Evolutionary conservation across 306 rosid species (phyloP).

Genomic region (Betula pendula): DNA sequence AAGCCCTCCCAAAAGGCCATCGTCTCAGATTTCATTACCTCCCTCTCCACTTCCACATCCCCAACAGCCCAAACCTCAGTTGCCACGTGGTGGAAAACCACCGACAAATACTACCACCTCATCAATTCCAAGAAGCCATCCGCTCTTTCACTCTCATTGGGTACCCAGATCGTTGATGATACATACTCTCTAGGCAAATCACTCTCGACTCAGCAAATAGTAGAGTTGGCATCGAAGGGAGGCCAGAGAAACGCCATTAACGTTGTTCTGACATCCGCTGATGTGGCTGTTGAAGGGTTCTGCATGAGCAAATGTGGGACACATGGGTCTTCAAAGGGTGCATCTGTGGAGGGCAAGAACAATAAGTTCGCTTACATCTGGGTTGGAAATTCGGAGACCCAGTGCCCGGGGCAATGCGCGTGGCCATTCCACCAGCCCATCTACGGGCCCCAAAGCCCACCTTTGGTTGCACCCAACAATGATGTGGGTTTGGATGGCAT

Average conservation of each 20-base stretch:
- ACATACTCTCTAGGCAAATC: slow-evolving; percentile 51
- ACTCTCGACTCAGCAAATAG: slow-evolving; percentile 36
- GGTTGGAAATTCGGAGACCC: slow-evolving; percentile 69
- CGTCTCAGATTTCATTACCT: slow-evolving; percentile 60
- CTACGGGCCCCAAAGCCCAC: slow-evolving; percentile 56
- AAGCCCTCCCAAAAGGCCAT: slow-evolving; percentile 60
- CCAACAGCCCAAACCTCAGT: slow-evolving; percentile 41
- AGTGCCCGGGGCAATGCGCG: slow-evolving; percentile 67
- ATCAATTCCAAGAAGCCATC: slow-evolving; percentile 22
- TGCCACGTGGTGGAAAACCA: slow-evolving; percentile 55
- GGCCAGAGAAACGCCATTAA: slow-evolving; percentile 38
- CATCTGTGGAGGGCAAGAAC: slow-evolving; percentile 17
- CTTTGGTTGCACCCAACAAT: slow-evolving; percentile 59
- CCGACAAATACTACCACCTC: slow-evolving; percentile 44
- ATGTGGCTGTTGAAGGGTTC: slow-evolving; percentile 56
- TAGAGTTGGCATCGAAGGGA: slow-evolving; percentile 46
- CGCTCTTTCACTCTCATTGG: slow-evolving; percentile 28
- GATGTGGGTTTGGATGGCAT: slow-evolving; percentile 74
- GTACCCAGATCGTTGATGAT: slow-evolving; percentile 43
- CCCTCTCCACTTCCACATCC: slow-evolving; percentile 47
- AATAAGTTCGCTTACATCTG: slow-evolving; percentile 46
- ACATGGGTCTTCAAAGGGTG: slow-evolving; percentile 34
- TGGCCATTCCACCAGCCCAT: slow-evolving; percentile 71
- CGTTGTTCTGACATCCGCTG: slow-evolving; percentile 53
- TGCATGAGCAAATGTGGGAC: slow-evolving; percentile 59